These are phyloP conservation scores for Parsonsia alboflavescens DNA, from an alignment of 257 asterid genomes.

Conservation along the genomic window DNA sequence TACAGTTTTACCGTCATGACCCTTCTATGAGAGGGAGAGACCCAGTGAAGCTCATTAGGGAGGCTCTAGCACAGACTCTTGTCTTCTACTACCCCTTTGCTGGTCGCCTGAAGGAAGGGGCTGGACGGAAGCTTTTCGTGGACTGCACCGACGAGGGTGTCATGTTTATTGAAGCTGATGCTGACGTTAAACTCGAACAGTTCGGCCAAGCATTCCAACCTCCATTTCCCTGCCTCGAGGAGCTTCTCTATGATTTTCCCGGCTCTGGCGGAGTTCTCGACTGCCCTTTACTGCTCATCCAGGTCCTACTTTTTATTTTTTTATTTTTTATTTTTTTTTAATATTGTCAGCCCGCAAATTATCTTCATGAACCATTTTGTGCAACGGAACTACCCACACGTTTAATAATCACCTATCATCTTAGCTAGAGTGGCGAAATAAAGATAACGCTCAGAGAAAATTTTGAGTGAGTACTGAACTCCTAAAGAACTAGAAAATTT, in stretches of 20 bases:
- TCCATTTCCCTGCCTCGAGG: constrained; percentile 51
- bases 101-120: constrained; percentile 47
- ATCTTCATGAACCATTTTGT: no score
- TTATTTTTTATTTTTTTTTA: no score
- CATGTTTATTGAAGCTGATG: constrained; percentile 53
- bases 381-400: no score
- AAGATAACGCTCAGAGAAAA: no score
- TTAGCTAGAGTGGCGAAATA: no score
- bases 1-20: constrained; percentile 40
- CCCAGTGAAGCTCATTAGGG: constrained; percentile 41
- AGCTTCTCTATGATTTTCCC: constrained; percentile 55
- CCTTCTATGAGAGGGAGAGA: constrained; percentile 29
- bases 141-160: constrained; percentile 67
- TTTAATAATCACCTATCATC: no score
- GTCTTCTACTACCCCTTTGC: constrained; percentile 68
- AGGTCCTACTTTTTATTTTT: constrained; percentile 28
- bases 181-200: constrained; percentile 41
- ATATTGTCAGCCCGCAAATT: no score
- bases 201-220: constrained; percentile 53
- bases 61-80: constrained; percentile 43
- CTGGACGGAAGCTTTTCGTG: constrained; percentile 52
- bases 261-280: constrained; percentile 39
- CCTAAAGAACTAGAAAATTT: no score
- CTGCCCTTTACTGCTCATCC: constrained; percentile 53
- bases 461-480: no score